These are phyloP conservation scores for Paramecium bursaria DNA, from an alignment of 73 alveolate genomes.

Conservation along the genomic window DNA sequence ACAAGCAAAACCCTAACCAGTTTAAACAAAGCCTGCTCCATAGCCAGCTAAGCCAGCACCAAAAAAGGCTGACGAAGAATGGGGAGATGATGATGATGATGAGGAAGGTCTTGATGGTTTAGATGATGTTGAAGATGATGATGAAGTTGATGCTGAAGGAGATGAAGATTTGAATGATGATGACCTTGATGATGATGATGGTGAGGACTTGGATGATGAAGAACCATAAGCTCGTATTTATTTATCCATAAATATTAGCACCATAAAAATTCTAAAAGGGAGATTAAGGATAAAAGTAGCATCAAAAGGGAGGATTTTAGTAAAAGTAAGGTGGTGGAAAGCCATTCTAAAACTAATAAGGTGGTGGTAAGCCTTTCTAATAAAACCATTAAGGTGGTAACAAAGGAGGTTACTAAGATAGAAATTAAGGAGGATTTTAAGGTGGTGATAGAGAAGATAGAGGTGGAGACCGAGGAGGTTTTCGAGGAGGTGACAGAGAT, in stretches of 20 bases:
- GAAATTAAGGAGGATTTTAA: too few relatives aligned
- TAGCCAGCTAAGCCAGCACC: slow-evolving; percentile 47
- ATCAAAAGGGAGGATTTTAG: not conserved
- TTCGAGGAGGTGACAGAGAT: slow-evolving; percentile 28
- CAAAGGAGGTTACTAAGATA: too few relatives aligned
- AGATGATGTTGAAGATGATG: slow-evolving; percentile 68
- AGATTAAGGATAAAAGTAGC: slow-evolving; percentile 26
- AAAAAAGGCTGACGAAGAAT: slow-evolving; percentile 61
- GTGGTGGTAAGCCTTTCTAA: too few relatives aligned
- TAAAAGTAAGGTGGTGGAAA: not conserved
- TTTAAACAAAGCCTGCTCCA: slow-evolving; percentile 60
- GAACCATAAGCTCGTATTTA: slow-evolving; percentile 51
- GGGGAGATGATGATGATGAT: slow-evolving; percentile 22
- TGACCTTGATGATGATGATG: slow-evolving; percentile 72
- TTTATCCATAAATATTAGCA: not conserved
- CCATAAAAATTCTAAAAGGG: not conserved
- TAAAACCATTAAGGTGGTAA: too few relatives aligned
- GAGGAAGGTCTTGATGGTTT: slow-evolving; percentile 65
- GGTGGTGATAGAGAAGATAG: too few relatives aligned
- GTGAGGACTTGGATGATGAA: slow-evolving; percentile 68
- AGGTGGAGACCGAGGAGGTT: slow-evolving; percentile 49
- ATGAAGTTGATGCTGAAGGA: slow-evolving; percentile 72
- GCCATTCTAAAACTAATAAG: slow-evolving; percentile 1
- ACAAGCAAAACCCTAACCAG: not conserved
- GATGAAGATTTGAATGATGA: slow-evolving; percentile 55